These are phyloP conservation scores for Poterioochromonas sp. DNA, from an alignment of 352 stramenopile species.

Conservation along the genomic window DNA sequence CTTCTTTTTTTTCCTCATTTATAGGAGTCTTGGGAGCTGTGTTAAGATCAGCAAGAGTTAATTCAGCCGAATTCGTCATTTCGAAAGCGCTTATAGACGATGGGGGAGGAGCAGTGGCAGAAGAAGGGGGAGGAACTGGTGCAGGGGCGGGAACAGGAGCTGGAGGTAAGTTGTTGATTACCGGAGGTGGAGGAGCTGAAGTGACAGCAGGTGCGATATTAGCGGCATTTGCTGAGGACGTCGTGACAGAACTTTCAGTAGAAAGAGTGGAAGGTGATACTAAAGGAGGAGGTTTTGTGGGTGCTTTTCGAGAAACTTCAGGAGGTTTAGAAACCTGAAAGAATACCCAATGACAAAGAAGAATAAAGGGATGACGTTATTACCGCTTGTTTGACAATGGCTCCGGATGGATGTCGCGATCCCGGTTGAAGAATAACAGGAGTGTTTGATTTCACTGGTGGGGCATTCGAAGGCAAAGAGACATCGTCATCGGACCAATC, in stretches of 20 bases:
- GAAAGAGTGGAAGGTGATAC: neutral
- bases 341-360: neutral
- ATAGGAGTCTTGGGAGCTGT: neutral
- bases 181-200: neutral
- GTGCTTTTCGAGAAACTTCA: slow-evolving; percentile 12
- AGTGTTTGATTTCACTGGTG: neutral
- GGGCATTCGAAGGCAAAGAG: neutral
- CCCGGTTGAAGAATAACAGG: neutral
- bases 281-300: neutral
- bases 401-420: neutral
- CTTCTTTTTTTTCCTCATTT: too few relatives aligned
- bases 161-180: neutral
- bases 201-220: too few relatives aligned
- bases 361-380: neutral
- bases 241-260: neutral
- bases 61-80: neutral
- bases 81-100: neutral
- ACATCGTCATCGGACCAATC: slow-evolving; percentile 22
- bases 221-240: neutral
- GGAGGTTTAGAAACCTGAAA: neutral
- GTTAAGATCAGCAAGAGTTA: neutral
- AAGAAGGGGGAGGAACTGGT: neutral
- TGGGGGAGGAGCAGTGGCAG: neutral
- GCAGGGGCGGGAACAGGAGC: neutral
- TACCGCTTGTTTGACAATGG: slow-evolving; percentile 18